Evolutionary conservation across 371 early-diverging fungal species (phyloP).

Genomic region (Mortierella sp.): DNA sequence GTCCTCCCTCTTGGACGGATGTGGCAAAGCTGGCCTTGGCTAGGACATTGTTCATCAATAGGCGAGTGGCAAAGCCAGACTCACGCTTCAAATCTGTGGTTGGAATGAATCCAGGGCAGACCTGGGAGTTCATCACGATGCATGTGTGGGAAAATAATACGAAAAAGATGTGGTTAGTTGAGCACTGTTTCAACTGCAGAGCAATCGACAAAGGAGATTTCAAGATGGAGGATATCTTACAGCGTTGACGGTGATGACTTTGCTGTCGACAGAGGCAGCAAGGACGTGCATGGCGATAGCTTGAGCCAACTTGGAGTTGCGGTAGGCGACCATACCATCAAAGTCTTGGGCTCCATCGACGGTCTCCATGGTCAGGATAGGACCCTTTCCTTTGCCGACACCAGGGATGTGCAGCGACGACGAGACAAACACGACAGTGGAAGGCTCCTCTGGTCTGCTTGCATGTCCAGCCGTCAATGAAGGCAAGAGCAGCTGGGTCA

Average conservation of each 20-base stretch:
- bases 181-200: neutral
- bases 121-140: conserved; percentile 12
- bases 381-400: conserved; percentile 52
- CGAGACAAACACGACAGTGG: conserved; percentile 46
- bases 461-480: conserved; percentile 25
- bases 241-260: conserved; percentile 43
- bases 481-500: conserved; percentile 49
- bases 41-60: conserved; percentile 52
- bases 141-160: neutral
- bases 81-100: conserved; percentile 53
- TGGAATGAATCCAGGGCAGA: conserved; percentile 54
- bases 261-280: conserved; percentile 24
- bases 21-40: conserved; percentile 44
- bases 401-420: conserved; percentile 53
- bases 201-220: neutral
- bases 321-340: conserved; percentile 55
- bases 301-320: conserved; percentile 50
- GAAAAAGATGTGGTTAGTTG: neutral
- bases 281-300: conserved; percentile 36
- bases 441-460: conserved; percentile 32
- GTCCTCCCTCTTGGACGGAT: conserved; percentile 39
- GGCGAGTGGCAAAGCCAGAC: conserved; percentile 36
- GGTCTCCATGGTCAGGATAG: conserved; percentile 55
- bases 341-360: conserved; percentile 50
- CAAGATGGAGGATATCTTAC: conserved; percentile 1